Percentiles rank a stretch among this genome's conserved stretches.
Evolutionary conservation across 108 stramenopile genomes (phyloP).

Genomic region (Fistulifera pelliculosa): DNA sequence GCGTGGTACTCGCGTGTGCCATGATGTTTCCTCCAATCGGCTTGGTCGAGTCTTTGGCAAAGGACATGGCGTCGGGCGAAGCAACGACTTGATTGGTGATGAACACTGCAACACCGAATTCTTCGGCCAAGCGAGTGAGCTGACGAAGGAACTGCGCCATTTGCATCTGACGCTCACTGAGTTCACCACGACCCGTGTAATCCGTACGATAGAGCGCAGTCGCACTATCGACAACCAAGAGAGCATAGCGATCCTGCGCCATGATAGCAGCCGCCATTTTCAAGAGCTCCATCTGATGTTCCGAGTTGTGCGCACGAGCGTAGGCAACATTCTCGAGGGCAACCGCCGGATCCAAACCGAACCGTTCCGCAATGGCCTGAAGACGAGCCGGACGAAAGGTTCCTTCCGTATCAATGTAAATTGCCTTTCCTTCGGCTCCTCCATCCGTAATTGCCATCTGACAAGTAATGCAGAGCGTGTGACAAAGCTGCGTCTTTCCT

Average conservation of each 20-base stretch:
- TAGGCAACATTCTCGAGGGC: conserved; percentile 98
- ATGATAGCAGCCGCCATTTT: conserved; percentile 98
- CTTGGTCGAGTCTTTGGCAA: conserved; percentile 92
- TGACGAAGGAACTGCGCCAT: conserved; percentile 95
- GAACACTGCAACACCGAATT: conserved; percentile 99
- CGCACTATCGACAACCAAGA: conserved; percentile 96
- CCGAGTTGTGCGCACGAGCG: conserved; percentile 98
- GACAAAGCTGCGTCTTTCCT: conserved; percentile 98
- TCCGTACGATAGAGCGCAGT: conserved; percentile 99
- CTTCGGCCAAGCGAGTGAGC: conserved; percentile 92
- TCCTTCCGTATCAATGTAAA: conserved; percentile 99
- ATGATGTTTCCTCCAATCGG: conserved; percentile 99
- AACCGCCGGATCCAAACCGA: conserved; percentile 87
- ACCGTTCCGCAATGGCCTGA: conserved; percentile 96
- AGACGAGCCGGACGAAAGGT: conserved; percentile 96
- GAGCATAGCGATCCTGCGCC: conserved; percentile 93
- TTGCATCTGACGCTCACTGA: conserved; percentile 91
- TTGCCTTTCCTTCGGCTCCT: conserved; percentile 98
- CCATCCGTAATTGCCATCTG: conserved; percentile 96
- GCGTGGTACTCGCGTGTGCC: conserved; percentile 97
- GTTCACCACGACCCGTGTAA: conserved; percentile 98
- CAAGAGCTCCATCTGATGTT: conserved; percentile 97
- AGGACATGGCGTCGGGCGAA: conserved; percentile 91
- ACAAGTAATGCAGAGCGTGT: conserved; percentile 98
- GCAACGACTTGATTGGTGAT: conserved; percentile 99